A percentile compares a stretch with the other conserved stretches of the same genome.
phyloP scores from a whole-genome alignment of 1,284 basidiomycete species.

The Volvariella volvacea region DNA sequence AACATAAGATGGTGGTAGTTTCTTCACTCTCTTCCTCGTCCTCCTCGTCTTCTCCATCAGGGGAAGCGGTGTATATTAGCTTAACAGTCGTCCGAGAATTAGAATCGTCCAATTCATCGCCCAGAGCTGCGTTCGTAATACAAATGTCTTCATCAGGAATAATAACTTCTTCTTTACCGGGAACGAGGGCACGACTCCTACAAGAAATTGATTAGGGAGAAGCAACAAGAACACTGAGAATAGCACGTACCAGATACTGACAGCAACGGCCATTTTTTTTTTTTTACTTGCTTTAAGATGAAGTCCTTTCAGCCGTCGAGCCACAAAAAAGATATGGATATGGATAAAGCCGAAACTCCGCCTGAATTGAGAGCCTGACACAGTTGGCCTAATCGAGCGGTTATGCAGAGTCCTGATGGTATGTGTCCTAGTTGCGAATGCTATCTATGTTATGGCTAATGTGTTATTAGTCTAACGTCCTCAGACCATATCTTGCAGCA shows the following conservation, averaged over 20 bases:
- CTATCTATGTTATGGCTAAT: slow-evolving; percentile 6
- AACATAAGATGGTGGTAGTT: slow-evolving; percentile 51
- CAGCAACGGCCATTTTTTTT: slow-evolving; percentile 44
- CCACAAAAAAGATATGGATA: slow-evolving; percentile 10
- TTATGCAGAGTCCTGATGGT: slow-evolving; percentile 11
- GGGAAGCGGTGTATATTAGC: slow-evolving; percentile 49
- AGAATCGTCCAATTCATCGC: slow-evolving; percentile 62
- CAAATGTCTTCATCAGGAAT: slow-evolving; percentile 66
- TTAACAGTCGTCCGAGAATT: slow-evolving; percentile 74
- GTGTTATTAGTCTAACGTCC: slow-evolving; percentile 60
- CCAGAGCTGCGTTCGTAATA: slow-evolving; percentile 82
- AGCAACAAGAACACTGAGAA: slow-evolving; percentile 12
- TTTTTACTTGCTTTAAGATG: neutral
- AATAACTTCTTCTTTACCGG: slow-evolving; percentile 59
- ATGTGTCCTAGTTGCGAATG: slow-evolving; percentile 8
- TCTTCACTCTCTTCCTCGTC: slow-evolving; percentile 38
- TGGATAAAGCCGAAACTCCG: slow-evolving; percentile 27
- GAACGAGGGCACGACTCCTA: slow-evolving; percentile 58
- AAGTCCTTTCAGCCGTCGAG: slow-evolving; percentile 11
- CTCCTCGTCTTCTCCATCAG: slow-evolving; percentile 44
- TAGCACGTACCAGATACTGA: slow-evolving; percentile 54
- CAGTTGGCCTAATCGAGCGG: slow-evolving; percentile 1
- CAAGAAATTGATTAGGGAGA: slow-evolving; percentile 8
- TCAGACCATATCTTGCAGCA: slow-evolving; percentile 93
- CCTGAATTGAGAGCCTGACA: slow-evolving; percentile 7